Conservation (phyloP, 164 flowering plant species). For the Protea cynaroides region DNA sequence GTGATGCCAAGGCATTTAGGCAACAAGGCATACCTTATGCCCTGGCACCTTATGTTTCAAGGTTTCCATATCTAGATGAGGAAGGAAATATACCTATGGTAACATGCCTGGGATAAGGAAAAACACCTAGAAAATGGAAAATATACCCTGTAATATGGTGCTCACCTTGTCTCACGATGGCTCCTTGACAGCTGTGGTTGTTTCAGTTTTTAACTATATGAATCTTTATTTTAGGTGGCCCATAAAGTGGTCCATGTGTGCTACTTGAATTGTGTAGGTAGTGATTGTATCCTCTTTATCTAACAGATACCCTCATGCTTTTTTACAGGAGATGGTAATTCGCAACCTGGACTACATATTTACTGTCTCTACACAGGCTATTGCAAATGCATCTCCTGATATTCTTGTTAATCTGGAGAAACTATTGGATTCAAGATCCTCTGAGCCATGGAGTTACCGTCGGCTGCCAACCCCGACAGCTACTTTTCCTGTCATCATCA, state of each 20-base stretch:
- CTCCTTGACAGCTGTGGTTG: too few species aligned
- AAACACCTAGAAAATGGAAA: too few species aligned
- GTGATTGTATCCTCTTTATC: not conserved
- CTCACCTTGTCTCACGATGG: too few species aligned
- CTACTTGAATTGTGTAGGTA: not conserved
- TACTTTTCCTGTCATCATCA: conserved; percentile 67
- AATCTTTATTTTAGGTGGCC: not conserved
- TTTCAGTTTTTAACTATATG: not conserved
- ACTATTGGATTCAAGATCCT: conserved; percentile 61
- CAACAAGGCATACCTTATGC: too few species aligned
- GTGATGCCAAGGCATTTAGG: too few species aligned
- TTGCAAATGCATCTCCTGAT: conserved; percentile 64
- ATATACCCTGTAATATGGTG: too few species aligned
- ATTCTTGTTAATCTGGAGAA: conserved; percentile 76
- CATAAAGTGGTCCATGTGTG: not conserved
- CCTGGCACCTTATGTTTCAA: too few species aligned
- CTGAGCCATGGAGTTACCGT: conserved; percentile 88
- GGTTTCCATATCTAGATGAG: too few species aligned
- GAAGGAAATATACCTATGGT: too few species aligned
- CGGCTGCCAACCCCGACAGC: conserved; percentile 92
- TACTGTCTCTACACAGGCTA: conserved; percentile 55
- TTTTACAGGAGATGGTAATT: conserved; percentile 75
- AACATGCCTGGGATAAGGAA: too few species aligned
- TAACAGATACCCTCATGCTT: not conserved
- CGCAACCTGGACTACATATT: conserved; percentile 86